These are phyloP conservation scores for Thamnidium elegans DNA, from an alignment of 192 early-diverging fungal species.

Conservation along the genomic window DNA sequence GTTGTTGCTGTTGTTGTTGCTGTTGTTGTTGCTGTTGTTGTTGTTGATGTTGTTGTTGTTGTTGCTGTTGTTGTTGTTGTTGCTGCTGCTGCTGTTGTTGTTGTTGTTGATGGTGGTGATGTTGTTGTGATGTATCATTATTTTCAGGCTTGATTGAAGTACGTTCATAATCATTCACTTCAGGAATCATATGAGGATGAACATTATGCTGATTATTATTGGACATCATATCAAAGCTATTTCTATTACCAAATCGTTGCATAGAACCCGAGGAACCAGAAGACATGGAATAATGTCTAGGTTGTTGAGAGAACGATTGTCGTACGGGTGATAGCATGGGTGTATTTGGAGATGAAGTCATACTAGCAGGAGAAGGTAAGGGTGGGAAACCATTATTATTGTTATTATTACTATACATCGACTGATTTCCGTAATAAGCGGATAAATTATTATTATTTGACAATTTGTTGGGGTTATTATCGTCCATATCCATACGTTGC, in stretches of 20 bases:
- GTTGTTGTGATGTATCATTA: background rate
- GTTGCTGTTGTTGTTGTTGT: background rate
- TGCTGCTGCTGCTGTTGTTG: background rate
- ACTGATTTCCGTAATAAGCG: conserved; percentile 6
- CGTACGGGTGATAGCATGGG: conserved; percentile 24
- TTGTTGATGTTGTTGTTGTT: background rate
- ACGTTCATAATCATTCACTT: conserved; percentile 1
- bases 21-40: conserved; percentile 7
- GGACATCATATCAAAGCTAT: conserved; percentile 26
- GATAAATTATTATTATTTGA: conserved; percentile 6
- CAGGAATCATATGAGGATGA: conserved; percentile 24
- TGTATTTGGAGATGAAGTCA: conserved; percentile 23
- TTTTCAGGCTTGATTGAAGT: conserved; percentile 6
- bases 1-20: background rate
- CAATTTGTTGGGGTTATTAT: background rate
- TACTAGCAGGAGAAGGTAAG: conserved; percentile 22
- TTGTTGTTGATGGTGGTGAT: background rate
- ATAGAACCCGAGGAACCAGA: conserved; percentile 3
- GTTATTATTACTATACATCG: conserved; percentile 9
- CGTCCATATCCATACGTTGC: conserved; percentile 9
- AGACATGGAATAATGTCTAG: conserved; percentile 18
- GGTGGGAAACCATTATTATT: background rate
- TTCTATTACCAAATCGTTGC: conserved; percentile 3
- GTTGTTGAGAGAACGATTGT: conserved; percentile 16
- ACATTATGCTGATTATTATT: background rate